phyloP scores from a whole-genome alignment of 768 basidiomycete genomes.

The Russula olivacea region DNA sequence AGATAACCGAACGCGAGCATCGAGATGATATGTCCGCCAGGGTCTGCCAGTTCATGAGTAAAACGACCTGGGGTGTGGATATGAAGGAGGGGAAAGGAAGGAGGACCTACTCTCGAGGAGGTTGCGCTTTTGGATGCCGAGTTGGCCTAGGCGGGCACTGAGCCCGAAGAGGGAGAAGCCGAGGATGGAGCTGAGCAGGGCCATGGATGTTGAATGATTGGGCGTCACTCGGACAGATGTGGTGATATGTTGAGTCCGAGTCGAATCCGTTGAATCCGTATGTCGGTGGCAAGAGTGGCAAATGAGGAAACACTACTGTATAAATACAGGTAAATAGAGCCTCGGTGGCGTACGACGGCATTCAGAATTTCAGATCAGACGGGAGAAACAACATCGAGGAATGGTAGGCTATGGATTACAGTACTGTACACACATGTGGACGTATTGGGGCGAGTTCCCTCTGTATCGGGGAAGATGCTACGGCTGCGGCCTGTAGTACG shows the following conservation, averaged over 20 bases:
- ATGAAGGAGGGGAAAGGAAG: not conserved
- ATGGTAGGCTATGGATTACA: not conserved
- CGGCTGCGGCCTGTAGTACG: not conserved
- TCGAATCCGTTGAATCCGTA: not conserved
- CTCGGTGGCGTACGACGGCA: not conserved
- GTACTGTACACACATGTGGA: not conserved
- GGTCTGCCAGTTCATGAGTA: constrained; percentile 47
- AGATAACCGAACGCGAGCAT: constrained; percentile 64
- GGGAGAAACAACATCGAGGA: not conserved
- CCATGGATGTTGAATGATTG: constrained; percentile 38
- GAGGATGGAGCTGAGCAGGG: constrained; percentile 61
- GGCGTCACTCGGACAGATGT: not conserved
- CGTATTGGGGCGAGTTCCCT: too few species aligned
- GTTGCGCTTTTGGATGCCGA: constrained; percentile 76
- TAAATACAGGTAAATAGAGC: not conserved
- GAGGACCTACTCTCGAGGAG: constrained; percentile 68
- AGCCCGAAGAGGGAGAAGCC: constrained; percentile 82
- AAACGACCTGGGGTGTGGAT: too few species aligned
- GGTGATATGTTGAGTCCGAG: not conserved
- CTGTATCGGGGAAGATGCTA: not conserved
- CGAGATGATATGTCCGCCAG: constrained; percentile 61
- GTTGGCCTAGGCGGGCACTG: constrained; percentile 76
- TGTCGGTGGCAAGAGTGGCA: not conserved
- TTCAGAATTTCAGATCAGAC: not conserved
- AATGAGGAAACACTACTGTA: not conserved